Evolutionary conservation across 306 rosid genomes (phyloP), one percentile per base, ranked within the genome.

Genomic region (Sicyos edulis): DNA sequence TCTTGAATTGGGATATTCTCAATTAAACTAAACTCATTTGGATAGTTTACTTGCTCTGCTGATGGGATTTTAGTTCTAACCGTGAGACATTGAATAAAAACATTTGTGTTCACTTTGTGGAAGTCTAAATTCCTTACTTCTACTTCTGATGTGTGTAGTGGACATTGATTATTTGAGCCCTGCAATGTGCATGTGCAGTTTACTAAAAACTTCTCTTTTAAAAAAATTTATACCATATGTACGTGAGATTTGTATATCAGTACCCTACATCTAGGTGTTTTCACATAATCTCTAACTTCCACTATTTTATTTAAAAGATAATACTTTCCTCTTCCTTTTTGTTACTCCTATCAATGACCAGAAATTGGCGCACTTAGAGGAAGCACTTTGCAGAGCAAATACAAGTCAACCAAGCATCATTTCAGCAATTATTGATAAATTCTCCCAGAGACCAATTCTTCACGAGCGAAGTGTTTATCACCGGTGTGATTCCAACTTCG

Each of bases 291-390:
- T 44, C 0, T 20, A 45, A 2, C 6, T 45, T 44, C 54, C n/a
- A 45, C 9, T 45, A 49, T 66, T 66, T 45, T 42, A 44, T 65
- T 42, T 19, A 20, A 65, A 45, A 64, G 70, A 65, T 44, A n/a
- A 51, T 52, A 52, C 20, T 8, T 54, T 34, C 51, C 7, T 71
- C 32, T 53, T 5, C 19, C 26, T 61, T 55, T 29, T 13, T 80
- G 51, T 63, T 77, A 67, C 67, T 78, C 65, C 74, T 11, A 71
- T 80, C 77, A 49, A 56, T 78, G 65, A 8, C 77, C 87, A 90
- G 98, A 87, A 80, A 64, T 72, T 93, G 76, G 54, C 83, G 71
- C 53, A 68, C 58, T 79, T 93, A 80, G 98, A 93, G 86, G 96
- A 86, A 84, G 88, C 83, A 24, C 83, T 90, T 37, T 80, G 29